Evolutionary conservation across 208 protist species (phyloP).

Genomic region (Trypanosoma caninum): DNA sequence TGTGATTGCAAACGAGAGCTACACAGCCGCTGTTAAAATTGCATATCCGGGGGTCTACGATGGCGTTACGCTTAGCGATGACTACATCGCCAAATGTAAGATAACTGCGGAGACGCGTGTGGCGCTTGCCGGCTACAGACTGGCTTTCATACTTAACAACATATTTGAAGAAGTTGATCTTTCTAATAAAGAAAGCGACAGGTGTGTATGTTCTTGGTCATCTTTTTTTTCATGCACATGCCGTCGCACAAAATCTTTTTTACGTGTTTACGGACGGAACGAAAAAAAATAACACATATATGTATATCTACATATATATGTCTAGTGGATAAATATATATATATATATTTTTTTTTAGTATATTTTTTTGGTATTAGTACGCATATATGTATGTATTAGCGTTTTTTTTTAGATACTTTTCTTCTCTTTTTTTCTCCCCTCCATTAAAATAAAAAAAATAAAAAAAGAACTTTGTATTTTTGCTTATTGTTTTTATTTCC

Average conservation of each 20-base stretch:
- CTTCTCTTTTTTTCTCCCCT: neutral
- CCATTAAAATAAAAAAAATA: neutral
- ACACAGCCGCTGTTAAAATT: constrained; percentile 53
- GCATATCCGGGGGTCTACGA: constrained; percentile 51
- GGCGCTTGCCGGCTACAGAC: constrained; percentile 59
- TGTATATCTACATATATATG: too few species aligned
- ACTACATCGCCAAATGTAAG: constrained; percentile 54
- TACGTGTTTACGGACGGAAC: too few species aligned
- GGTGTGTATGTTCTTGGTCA: neutral
- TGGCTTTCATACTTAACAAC: constrained; percentile 59
- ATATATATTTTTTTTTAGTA: neutral
- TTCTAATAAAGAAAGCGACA: neutral
- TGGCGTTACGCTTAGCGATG: constrained; percentile 25
- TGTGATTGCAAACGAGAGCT: constrained; percentile 58
- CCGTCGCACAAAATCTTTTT: too few species aligned
- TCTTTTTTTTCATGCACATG: neutral
- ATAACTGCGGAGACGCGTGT: constrained; percentile 49
- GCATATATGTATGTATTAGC: neutral
- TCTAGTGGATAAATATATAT: neutral
- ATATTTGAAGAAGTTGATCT: neutral
- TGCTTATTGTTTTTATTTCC: neutral
- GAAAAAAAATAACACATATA: too few species aligned
- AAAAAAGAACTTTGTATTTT: neutral
- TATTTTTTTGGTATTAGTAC: constrained; percentile 2
- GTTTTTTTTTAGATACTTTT: constrained; percentile 6